Base-by-base conservation (phyloP, 2,329 filamentous ascomycete species). In the Lasiodiplodia hormozganensis region DNA sequence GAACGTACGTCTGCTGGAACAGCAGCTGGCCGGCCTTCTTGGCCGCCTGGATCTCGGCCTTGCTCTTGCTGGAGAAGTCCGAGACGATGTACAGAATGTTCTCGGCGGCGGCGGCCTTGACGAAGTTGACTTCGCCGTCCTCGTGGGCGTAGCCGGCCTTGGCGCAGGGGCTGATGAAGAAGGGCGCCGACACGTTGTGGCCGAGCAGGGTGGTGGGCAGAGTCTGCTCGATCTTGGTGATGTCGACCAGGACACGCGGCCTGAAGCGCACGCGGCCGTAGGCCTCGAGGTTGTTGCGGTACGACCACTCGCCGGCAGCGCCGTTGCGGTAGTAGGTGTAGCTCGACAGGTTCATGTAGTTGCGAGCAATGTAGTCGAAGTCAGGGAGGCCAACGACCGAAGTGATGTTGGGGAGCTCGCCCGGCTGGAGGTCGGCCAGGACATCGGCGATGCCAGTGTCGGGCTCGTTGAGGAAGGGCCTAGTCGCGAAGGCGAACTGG, bases 291-390 rank as follows among this genome's bases (percentile, higher is more conserved):
- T 88, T 88, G 75, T 87, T 86, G 60, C 85, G 81, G 76, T 87
- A 87, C 1, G 81, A 78, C 82, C 83, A 87, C 76, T 87, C 86
- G 69, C 85, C 86, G 3, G 81, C 85, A 4, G 85, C 85, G 23
- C 85, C 85, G 71, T 85, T 86, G 69, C 85, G 83, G 77, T 87
- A 87, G 76, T 86, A 87, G n/a, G 85, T 85, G 76, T 85, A 87
- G 72, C 84, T 82, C 25, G 76, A 73, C 14, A 72, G 69, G 68
- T 84, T 82, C 72, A 87, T 80, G 71, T 82, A 82, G 64, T 82
- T 80, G 67, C 84, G 78, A 25, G 85, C 85, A 3, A 83, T 83
- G 76, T 80, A 86, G 51, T 87, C 84, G 71, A 87, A 88, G 76
- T 87, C 86, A 0, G 82, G 84, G 7, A 88, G 77, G 18, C 84